Evolutionary conservation across 345 rosid genomes (phyloP), one percentile per base, ranked within the genome.

Genomic region (Theobroma cacao): DNA sequence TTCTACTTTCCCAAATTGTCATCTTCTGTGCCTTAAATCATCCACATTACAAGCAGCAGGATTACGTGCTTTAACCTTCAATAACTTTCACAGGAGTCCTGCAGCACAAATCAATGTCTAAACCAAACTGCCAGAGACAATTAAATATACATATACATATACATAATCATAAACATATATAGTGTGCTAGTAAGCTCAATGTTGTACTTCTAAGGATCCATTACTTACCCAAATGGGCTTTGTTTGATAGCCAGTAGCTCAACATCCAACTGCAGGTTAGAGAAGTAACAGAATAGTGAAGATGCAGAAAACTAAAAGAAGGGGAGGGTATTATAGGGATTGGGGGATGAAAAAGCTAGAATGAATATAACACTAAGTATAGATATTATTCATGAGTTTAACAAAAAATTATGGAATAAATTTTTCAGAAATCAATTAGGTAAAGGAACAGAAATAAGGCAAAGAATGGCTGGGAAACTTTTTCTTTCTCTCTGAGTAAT

Each of bases 201-300:
- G 26, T 77, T 75, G 45, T 70, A 1, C 31, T 41, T 62, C 9
- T 36, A 28, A 24, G 75, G 3, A 77, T 18, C 11, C 12, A 10
- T 52, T 30, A 69, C 90, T 85, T 86, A 94, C 98, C 98, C 97
- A 34, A 94, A 94, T 67, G 97, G 93, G 75, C 89, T 90, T 84
- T 90, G 94, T 76, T 95, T 95, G 95, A 95, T 95, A 53, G 98
- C 20, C 59, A 95, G 83, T 70, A 93, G 85, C 79, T 95, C 96
- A 79, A 93, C 90, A 87, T 93, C 98, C 85, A 95, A 81, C 98
- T 91, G 91, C 85, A 84, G 43, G 78, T 77, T 65, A 48, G 67
- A 63, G 64, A 79, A 31, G 64, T 28, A 75, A 53, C 0, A 72
- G 52, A 69, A 38, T 3, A 20, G 43, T 60, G 10, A 60, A 52